Evolutionary conservation across 345 rosid species (phyloP).

Genomic region (Syzygium aqueum): DNA sequence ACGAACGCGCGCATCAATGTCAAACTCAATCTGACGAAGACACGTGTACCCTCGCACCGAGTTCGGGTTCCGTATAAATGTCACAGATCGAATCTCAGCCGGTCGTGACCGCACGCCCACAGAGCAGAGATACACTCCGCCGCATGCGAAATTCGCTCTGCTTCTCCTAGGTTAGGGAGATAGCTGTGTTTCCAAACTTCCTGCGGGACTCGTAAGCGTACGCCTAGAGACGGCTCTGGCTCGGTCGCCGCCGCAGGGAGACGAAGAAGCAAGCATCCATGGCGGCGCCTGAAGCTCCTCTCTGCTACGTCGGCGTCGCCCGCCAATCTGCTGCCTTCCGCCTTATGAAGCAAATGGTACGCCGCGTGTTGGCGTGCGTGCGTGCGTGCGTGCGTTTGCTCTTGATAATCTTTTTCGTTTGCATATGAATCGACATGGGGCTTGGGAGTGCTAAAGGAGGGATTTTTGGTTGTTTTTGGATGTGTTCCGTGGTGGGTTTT

Average conservation of each 20-base stretch:
- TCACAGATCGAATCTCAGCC: neutral
- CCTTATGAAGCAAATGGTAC: constrained; percentile 96
- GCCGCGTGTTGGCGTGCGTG: accelerated
- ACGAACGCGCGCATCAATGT: neutral
- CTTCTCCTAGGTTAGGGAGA: constrained; percentile 1
- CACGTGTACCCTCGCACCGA: neutral
- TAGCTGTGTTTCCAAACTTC: neutral
- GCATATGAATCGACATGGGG: neutral
- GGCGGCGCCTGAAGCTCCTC: constrained; percentile 93
- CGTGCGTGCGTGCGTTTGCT: neutral
- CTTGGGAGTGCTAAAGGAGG: neutral
- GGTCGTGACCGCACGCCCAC: neutral
- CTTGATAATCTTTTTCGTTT: neutral
- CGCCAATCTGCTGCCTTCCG: constrained; percentile 86
- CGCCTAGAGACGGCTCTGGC: constrained; percentile 21
- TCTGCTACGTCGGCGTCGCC: constrained; percentile 70
- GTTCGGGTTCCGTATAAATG: neutral
- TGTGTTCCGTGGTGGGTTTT: neutral
- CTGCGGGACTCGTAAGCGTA: neutral
- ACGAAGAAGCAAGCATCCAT: constrained; percentile 18
- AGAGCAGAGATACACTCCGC: neutral
- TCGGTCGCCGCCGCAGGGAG: constrained; percentile 8
- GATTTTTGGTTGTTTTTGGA: neutral
- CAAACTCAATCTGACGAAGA: neutral
- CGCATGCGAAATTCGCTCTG: neutral